Conservation (phyloP, 306 rosid species). For the Lablab purpureus region DNA sequence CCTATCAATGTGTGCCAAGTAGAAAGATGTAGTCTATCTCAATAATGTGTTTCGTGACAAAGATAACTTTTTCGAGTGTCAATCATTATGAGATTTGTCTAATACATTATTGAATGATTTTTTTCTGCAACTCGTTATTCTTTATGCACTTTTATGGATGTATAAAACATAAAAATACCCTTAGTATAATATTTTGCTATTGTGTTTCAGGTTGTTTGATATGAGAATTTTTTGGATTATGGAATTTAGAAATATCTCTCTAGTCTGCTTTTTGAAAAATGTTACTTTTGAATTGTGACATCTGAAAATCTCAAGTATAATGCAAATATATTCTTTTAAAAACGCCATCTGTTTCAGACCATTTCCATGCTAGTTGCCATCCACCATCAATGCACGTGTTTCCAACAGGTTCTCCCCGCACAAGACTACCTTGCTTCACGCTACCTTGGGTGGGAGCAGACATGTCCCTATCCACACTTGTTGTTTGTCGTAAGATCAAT, state of each 20-base stretch:
- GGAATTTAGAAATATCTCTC: too few species aligned
- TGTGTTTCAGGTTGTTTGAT: too few species aligned
- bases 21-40: conserved; percentile 31
- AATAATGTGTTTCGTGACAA: conserved; percentile 35
- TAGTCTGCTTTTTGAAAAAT: too few species aligned
- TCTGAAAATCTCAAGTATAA: too few species aligned
- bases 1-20: conserved; percentile 22
- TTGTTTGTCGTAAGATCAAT: conserved; percentile 81
- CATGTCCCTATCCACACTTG: conserved; percentile 77
- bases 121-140: too few species aligned
- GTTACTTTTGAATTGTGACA: too few species aligned
- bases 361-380: conserved; percentile 91
- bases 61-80: not conserved
- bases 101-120: not conserved
- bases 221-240: too few species aligned
- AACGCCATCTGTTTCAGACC: conserved; percentile 82
- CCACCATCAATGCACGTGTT: conserved; percentile 88
- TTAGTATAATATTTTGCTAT: too few species aligned
- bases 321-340: conserved; percentile 80
- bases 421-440: conserved; percentile 64
- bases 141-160: too few species aligned
- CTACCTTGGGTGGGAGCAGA: conserved; percentile 71
- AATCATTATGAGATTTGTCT: conserved; percentile 10
- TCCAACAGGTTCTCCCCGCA: conserved; percentile 61
- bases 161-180: too few species aligned